Evolutionary conservation across 2,329 filamentous ascomycete species (phyloP), one percentile per base, ranked within the genome.

Genomic region (Colletotrichum graminicola): DNA sequence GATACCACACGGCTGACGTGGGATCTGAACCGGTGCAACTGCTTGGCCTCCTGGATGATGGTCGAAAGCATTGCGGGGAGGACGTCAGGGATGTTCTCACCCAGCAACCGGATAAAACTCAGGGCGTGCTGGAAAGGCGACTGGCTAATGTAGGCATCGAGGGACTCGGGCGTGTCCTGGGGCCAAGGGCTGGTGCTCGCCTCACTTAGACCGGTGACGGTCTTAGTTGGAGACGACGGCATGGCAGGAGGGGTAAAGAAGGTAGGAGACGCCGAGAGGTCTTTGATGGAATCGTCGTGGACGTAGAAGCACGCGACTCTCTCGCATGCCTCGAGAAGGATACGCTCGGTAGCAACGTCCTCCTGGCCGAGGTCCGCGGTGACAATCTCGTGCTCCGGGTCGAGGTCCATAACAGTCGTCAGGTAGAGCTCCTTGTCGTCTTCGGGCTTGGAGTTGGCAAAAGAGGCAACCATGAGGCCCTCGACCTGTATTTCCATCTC

Each of bases 351-450:
- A 1, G 73, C 64, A 0, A 26, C 55, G 12, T 62, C 62, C 0
- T 65, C 34, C 1, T 49, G 72, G 5, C 62, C 29, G 18, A 67
- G 14, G 2, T 74, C 62, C 2, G 70, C 57, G 0, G 59, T 61
- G 4, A 81, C 71, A 18, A 85, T 81, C 52, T 80, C 78, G 41
- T 83, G 77, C 16, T 82, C 82, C 0, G 84, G 83, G 57, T 85
- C 83, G 5, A 83, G 32, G n/a, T 83, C 79, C 67, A 80, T 74
- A 5, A 75, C 74, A 0, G 80, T 82, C 36, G 78, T 77, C 5
- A 82, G 73, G 56, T 82, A 82, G 11, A 82, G 73, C 67, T 82
- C 80, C 55, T 78, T 76, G 67, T 82, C 79, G 0, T 79, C 70
- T 16, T 78, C 76, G 4, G 77, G 76, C 52, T 72, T 76, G 1